phyloP scores from a whole-genome alignment of 208 protist species.

The Leishmania mexicana region DNA sequence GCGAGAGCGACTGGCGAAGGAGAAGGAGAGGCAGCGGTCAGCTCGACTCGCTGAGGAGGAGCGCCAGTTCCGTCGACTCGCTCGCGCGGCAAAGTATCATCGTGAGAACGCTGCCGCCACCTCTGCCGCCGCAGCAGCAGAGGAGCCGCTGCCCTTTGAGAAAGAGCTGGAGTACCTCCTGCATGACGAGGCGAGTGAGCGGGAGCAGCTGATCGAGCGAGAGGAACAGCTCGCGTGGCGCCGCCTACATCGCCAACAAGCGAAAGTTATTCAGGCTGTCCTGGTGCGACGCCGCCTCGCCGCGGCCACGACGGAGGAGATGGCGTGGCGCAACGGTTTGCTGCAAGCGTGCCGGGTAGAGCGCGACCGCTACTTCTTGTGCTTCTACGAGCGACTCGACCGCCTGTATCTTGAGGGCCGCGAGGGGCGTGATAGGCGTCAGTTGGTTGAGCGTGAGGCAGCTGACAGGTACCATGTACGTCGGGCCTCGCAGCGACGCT shows the following conservation, averaged over 20 bases:
- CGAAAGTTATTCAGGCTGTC: constrained; percentile 7
- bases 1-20: constrained; percentile 24
- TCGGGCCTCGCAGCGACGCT: constrained; percentile 21
- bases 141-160: constrained; percentile 2
- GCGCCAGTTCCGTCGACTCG: constrained; percentile 29
- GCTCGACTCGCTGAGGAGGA: constrained; percentile 34
- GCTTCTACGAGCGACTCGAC: constrained; percentile 40
- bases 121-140: background rate
- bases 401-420: constrained; percentile 35
- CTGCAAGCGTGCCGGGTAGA: background rate
- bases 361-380: background rate
- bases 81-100: constrained; percentile 15
- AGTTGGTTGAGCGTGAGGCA: constrained; percentile 25
- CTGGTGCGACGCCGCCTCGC: constrained; percentile 15
- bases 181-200: constrained; percentile 51
- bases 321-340: constrained; percentile 21
- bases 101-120: constrained; percentile 11
- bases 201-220: constrained; percentile 63
- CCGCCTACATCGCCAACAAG: constrained; percentile 42
- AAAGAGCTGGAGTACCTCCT: constrained; percentile 19
- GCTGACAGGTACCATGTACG: constrained; percentile 33
- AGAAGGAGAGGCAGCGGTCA: constrained; percentile 30
- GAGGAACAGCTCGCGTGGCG: constrained; percentile 60
- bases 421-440: constrained; percentile 27
- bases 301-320: constrained; percentile 26